Evolutionary conservation across 2,329 filamentous ascomycete species (phyloP).

Genomic region (Aspergillus glaucus): DNA sequence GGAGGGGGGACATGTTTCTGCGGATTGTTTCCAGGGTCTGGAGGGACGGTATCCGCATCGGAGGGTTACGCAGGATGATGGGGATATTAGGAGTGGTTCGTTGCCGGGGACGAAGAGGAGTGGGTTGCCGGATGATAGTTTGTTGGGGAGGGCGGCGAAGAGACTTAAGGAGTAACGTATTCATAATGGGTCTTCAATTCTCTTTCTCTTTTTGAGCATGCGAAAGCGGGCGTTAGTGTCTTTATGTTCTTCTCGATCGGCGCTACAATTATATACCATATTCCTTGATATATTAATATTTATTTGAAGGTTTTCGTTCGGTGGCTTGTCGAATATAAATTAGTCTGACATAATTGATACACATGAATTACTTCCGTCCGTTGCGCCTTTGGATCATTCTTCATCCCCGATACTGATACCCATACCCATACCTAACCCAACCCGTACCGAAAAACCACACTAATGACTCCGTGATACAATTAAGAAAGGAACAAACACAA

Average conservation of each 20-base stretch:
- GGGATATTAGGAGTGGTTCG: constrained; percentile 87
- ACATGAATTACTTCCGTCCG: too few species aligned
- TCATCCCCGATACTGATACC: too few species aligned
- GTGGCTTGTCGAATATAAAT: too few species aligned
- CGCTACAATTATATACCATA: not conserved
- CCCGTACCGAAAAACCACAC: too few species aligned
- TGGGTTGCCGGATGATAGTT: constrained; percentile 71
- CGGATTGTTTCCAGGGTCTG: constrained; percentile 85
- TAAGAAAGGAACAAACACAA: not conserved
- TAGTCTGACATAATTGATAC: too few species aligned
- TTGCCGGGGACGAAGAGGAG: constrained; percentile 86
- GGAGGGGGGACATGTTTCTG: constrained; percentile 60
- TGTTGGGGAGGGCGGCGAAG: constrained; percentile 54
- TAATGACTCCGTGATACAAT: not conserved
- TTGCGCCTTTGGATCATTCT: too few species aligned
- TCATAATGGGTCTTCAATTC: not conserved
- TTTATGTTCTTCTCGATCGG: not conserved
- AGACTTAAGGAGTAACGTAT: constrained; percentile 44
- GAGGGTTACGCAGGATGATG: constrained; percentile 87
- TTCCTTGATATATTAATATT: too few species aligned
- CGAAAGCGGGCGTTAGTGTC: too few species aligned
- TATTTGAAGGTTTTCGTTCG: too few species aligned
- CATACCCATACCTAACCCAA: too few species aligned
- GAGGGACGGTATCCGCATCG: constrained; percentile 85
- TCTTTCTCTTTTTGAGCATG: constrained; percentile 1